These are phyloP conservation scores for Chalciporus chontae DNA, from an alignment of 768 basidiomycete genomes.

Conservation along the genomic window DNA sequence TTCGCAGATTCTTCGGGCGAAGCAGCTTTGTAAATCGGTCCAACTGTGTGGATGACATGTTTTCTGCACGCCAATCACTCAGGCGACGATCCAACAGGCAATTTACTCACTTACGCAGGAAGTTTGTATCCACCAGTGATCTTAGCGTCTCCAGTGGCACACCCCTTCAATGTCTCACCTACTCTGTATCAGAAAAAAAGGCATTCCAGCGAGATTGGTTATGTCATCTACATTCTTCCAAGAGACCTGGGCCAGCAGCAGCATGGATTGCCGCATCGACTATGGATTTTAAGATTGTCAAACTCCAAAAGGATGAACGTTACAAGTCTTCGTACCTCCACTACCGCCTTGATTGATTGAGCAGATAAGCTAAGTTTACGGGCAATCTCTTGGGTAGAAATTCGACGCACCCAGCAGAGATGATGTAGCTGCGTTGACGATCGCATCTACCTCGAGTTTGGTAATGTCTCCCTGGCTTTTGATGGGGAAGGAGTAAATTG, in stretches of 20 bases:
- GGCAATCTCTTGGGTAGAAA: background rate
- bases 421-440: constrained; percentile 82
- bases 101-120: constrained; percentile 57
- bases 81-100: background rate
- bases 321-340: constrained; percentile 50
- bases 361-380: background rate
- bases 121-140: constrained; percentile 76
- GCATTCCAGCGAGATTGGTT: background rate
- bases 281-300: constrained; percentile 22
- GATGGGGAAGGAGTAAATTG: background rate
- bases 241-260: constrained; percentile 64
- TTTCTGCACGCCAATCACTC: constrained; percentile 40
- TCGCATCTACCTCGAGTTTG: constrained; percentile 59
- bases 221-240: constrained; percentile 60
- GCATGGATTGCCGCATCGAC: constrained; percentile 83
- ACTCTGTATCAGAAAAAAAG: constrained; percentile 29
- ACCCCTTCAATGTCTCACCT: constrained; percentile 67
- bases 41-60: constrained; percentile 79
- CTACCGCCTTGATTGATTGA: constrained; percentile 56
- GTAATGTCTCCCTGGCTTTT: constrained; percentile 79
- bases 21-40: constrained; percentile 51
- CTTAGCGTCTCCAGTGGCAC: constrained; percentile 70
- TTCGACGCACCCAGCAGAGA: constrained; percentile 54
- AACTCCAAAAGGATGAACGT: background rate
- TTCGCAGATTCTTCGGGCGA: constrained; percentile 33